Evolutionary conservation across 2,329 filamentous ascomycete species (phyloP), one percentile per base, ranked within the genome.

Genomic region (Fusarium sp.): DNA sequence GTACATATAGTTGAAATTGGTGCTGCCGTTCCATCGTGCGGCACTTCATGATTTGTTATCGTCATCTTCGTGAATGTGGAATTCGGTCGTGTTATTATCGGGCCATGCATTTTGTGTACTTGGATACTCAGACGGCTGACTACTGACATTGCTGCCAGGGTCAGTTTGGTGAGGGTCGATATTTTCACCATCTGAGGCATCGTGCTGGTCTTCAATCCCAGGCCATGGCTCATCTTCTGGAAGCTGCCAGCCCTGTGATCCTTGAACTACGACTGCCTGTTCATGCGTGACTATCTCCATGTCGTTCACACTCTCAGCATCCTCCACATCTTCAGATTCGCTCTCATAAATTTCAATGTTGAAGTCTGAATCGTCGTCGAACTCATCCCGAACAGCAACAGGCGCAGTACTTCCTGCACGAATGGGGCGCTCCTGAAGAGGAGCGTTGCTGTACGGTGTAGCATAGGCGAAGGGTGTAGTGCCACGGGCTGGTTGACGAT

Each of bases 381-480:
- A 74, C 2, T 70, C 73, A 64, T 80, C 76, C 35, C 74, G 70
- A 6, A 68, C 60, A 17, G 66, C 72, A 14, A 70, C 74, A 5
- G 72, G 75, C 9, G 71, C 68, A 15, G 72, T 62, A 43, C 77
- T 79, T 33, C 74, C 71, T 41, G 72, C 70, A 15, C 77, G 72
- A 4, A 72, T 41, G 7, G 66, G 66, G 17, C 80, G 78, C 53
- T 85, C 83, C 14, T 81, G 76, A 11, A 79, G 76, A 1, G 87
- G 83, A 5, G 82, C 86, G 63, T 88, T 90, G 72, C 90, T 93
- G 74, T 90, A 84, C 0, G 91, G 91, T 1, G 91, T 94, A 4
- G 90, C 90, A 72, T 94, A 94, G n/a, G 88, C 89, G 67, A 88
- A 88, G 0, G 90, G 90, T 1, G 85, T 88, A 14, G 81, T 82